A percentile compares a stretch with the other conserved stretches of the same genome.
phyloP scores from a whole-genome alignment of 1,284 basidiomycete species.

The Baeospora myosura region DNA sequence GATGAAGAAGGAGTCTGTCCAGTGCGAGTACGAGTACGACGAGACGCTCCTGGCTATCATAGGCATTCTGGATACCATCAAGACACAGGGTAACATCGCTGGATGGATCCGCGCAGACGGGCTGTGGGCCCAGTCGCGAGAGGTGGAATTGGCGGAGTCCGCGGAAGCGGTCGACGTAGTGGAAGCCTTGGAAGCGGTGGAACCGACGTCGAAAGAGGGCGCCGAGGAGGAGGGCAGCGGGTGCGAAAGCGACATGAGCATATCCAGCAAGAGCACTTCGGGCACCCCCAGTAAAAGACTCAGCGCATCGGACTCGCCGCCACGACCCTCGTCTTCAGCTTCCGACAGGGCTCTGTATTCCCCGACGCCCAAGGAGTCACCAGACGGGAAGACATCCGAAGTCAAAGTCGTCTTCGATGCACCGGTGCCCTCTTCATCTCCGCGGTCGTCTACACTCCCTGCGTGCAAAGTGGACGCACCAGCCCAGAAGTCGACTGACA shows the following conservation, averaged over 20 bases:
- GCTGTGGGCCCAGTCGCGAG: slow-evolving; percentile 26
- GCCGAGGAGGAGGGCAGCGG: no score
- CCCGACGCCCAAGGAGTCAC: no score
- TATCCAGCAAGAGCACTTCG: background rate
- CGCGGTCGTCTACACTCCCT: background rate
- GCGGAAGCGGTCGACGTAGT: no score
- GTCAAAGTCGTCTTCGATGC: background rate
- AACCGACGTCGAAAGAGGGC: no score
- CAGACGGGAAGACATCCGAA: background rate
- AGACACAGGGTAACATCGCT: slow-evolving; percentile 42
- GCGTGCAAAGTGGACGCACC: background rate
- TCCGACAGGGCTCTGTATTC: no score
- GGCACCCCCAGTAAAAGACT: background rate
- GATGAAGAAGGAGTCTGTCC: slow-evolving; percentile 4
- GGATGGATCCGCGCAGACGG: slow-evolving; percentile 51
- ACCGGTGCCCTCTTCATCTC: background rate
- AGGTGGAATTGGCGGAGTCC: no score
- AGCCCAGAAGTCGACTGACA: background rate
- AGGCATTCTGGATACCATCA: slow-evolving; percentile 49
- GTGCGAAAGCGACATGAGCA: no score
- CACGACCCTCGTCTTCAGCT: no score
- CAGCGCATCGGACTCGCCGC: background rate
- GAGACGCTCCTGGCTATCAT: slow-evolving; percentile 49
- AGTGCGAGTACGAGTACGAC: slow-evolving; percentile 27
- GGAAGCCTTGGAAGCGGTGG: no score